These are phyloP conservation scores for Chenopodium album DNA, from an alignment of 148 eudicot genomes.

Conservation along the genomic window DNA sequence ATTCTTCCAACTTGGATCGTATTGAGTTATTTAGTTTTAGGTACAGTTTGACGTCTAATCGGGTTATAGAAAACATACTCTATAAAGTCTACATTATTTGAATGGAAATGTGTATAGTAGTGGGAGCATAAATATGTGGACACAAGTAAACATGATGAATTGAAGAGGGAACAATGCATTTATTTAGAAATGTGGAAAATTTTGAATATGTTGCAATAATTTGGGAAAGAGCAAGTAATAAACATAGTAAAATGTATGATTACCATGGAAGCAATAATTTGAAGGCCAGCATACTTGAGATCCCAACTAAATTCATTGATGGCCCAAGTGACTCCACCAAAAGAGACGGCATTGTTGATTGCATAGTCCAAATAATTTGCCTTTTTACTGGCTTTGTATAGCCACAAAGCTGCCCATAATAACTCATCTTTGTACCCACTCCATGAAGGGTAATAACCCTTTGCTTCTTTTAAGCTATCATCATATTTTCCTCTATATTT, in stretches of 20 bases:
- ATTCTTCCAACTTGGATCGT: too few species aligned
- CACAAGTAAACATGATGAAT: too few species aligned
- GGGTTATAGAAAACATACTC: too few species aligned
- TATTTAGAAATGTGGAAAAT: too few species aligned
- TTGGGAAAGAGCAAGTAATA: too few species aligned
- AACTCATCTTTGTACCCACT: conserved; percentile 86
- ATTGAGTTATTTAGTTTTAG: too few species aligned
- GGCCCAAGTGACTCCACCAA: conserved; percentile 75
- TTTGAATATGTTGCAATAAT: too few species aligned
- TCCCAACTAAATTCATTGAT: conserved; percentile 62
- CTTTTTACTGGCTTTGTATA: conserved; percentile 66
- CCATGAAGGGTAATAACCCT: conserved; percentile 61
- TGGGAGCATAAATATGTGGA: too few species aligned
- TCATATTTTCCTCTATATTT: conserved; percentile 79
- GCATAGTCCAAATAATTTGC: conserved; percentile 47
- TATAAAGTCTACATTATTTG: too few species aligned
- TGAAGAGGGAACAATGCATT: too few species aligned
- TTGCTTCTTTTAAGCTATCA: conserved; percentile 45
- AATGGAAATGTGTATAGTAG: too few species aligned
- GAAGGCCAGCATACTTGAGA: conserved; percentile 47
- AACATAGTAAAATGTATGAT: background rate
- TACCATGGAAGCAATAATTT: conserved; percentile 36
- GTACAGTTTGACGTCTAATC: too few species aligned
- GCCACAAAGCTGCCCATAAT: conserved; percentile 83
- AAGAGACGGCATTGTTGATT: conserved; percentile 39